These are phyloP conservation scores for Nicotiana attenuata DNA, from an alignment of 257 asterid genomes.

Conservation along the genomic window DNA sequence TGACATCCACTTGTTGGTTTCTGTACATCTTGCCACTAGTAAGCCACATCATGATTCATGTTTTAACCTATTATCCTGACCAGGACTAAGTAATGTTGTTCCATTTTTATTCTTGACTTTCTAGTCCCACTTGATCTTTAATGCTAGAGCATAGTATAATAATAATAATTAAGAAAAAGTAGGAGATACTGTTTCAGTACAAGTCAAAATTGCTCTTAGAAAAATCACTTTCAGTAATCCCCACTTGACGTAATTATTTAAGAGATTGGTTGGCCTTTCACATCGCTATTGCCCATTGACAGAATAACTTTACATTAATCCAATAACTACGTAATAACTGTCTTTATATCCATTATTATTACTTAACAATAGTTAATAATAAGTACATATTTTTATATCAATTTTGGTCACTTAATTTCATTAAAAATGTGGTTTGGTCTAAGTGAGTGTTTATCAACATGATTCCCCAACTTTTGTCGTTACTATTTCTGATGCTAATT, in stretches of 20 bases:
- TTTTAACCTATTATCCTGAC: neutral
- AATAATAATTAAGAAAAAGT: neutral
- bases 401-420: neutral
- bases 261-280: slow-evolving; percentile 16
- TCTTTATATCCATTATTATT: neutral
- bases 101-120: neutral
- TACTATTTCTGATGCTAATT: slow-evolving; percentile 2
- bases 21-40: slow-evolving; percentile 21
- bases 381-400: neutral
- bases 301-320: neutral
- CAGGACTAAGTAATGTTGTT: neutral
- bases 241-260: slow-evolving; percentile 21
- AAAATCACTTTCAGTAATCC: neutral
- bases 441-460: neutral
- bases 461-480: neutral
- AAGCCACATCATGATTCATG: neutral
- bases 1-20: slow-evolving; percentile 17
- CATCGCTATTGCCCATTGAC: neutral
- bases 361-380: neutral
- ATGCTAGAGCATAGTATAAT: neutral
- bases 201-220: neutral
- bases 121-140: slow-evolving; percentile 14
- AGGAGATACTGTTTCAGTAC: neutral
- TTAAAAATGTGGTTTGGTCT: neutral
- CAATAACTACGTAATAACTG: neutral